Percentiles rank a stretch among this genome's conserved stretches.
Conservation (phyloP, 2,329 filamentous ascomycete genomes). For the Setomelanomma holmii region DNA sequence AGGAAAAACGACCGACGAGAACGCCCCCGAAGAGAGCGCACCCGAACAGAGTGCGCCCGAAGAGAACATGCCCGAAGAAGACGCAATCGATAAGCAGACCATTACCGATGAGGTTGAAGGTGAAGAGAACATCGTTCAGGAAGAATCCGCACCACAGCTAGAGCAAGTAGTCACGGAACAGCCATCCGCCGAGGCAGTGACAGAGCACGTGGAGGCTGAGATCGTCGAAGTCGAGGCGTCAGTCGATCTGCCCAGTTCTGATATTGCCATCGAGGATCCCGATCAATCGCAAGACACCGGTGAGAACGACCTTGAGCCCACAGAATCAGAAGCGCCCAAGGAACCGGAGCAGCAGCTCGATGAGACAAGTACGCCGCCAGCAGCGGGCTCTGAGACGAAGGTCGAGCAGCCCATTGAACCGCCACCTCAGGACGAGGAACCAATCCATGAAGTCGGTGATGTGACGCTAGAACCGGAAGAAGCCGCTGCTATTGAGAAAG, state of each 20-base stretch:
- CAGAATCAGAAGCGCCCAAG: not conserved
- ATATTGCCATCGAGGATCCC: no score
- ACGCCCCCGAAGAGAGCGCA: not conserved
- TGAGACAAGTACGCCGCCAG: not conserved
- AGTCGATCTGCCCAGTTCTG: no score
- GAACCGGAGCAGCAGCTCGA: not conserved
- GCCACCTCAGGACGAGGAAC: not conserved
- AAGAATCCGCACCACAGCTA: not conserved
- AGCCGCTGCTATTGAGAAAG: not conserved
- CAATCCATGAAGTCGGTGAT: not conserved
- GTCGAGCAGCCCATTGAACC: conserved; percentile 2
- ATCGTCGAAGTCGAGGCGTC: no score
- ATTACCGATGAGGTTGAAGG: no score
- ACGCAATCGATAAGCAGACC: no score
- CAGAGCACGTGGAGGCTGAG: not conserved
- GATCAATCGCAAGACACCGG: no score
- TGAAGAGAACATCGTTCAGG: not conserved
- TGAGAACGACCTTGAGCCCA: no score
- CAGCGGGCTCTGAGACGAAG: not conserved
- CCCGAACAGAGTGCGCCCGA: no score
- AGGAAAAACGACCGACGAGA: not conserved
- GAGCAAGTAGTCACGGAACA: not conserved
- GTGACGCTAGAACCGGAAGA: not conserved
- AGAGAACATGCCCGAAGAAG: no score
- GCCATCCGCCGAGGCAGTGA: not conserved